Evolutionary conservation across 768 basidiomycete species (phyloP), one percentile per base, ranked within the genome.

Genomic region (Pulveroboletus ravenelii): DNA sequence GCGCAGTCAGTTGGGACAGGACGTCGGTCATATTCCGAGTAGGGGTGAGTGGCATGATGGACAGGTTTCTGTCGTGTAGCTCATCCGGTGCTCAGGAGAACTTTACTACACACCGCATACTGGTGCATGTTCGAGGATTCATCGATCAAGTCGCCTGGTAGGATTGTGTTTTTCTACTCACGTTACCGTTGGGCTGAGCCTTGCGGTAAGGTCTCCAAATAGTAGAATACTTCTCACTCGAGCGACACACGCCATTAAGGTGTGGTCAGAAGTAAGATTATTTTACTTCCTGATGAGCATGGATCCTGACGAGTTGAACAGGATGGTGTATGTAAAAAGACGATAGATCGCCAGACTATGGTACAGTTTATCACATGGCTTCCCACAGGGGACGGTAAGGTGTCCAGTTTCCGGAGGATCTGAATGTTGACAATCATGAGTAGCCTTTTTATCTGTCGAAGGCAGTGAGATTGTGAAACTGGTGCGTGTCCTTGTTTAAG

Each of bases 141-240:
- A 72, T 79, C 52, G 74, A 73, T 35, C 78, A 80, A 58, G 79
- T 80, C 17, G 78, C 77, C 6, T 80, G 78, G 77, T 77, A 62
- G 41, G 51, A 15, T 46, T 7, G 34, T 15, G 5, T 29, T 45
- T 39, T 37, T 42, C 37, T 48, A 1, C 15, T 35, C 41, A 32
- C 31, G 17, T 41, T 49, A 10, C 40, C 23, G 30, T 32, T 14
- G 10, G 43, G 42, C 56, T 54, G 14, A 60, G 25, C 35, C 31
- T 18, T 46, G 48, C 27, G 59, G 48, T 38, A 51, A 76, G 75
- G 78, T 77, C 77, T 36, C 79, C 78, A 4, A 73, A 66, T 38
- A 75, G 79, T 23, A 65, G 55, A 45, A 52, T 68, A 18, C 64
- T 80, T 39, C 66, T 80, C 39, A 77, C 78, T 29, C 76, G 77